These are phyloP conservation scores for Saitozyma podzolica DNA, from an alignment of 768 basidiomycete genomes.

Conservation along the genomic window DNA sequence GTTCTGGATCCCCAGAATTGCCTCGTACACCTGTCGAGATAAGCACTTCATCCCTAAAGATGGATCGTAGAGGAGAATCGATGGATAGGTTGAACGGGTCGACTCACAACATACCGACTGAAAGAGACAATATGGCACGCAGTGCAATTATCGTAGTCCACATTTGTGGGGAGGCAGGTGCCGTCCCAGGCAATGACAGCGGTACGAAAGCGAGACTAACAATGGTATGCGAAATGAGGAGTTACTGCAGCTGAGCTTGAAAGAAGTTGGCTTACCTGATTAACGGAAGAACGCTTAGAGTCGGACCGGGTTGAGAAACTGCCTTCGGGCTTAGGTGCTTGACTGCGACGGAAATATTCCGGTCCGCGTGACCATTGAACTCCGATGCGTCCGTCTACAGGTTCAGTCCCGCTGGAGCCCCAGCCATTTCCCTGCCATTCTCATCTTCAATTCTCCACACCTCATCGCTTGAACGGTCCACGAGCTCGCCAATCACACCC, in stretches of 20 bases:
- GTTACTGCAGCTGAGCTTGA: background rate
- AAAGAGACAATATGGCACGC: conserved; percentile 3
- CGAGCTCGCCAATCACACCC: too few relatives aligned
- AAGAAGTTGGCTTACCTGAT: conserved; percentile 6
- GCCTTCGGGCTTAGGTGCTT: conserved; percentile 8
- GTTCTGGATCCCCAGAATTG: background rate
- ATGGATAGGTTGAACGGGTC: too few relatives aligned
- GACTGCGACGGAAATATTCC: background rate
- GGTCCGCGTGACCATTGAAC: too few relatives aligned
- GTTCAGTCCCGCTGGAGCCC: too few relatives aligned
- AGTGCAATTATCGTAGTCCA: background rate
- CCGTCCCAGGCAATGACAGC: too few relatives aligned
- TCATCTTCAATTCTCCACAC: too few relatives aligned
- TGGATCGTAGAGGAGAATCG: too few relatives aligned
- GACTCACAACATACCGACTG: background rate
- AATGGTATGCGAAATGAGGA: background rate
- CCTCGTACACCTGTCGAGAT: conserved; percentile 9
- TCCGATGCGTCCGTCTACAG: too few relatives aligned
- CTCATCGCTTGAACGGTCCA: too few relatives aligned
- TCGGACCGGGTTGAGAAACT: conserved; percentile 10
- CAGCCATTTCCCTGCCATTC: too few relatives aligned
- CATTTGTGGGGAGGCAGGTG: background rate
- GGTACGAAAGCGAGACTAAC: background rate
- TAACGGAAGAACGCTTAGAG: conserved; percentile 1
- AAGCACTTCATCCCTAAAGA: background rate